These are phyloP conservation scores for Buddleja alternifolia DNA, from an alignment of 257 asterid genomes.

Conservation along the genomic window DNA sequence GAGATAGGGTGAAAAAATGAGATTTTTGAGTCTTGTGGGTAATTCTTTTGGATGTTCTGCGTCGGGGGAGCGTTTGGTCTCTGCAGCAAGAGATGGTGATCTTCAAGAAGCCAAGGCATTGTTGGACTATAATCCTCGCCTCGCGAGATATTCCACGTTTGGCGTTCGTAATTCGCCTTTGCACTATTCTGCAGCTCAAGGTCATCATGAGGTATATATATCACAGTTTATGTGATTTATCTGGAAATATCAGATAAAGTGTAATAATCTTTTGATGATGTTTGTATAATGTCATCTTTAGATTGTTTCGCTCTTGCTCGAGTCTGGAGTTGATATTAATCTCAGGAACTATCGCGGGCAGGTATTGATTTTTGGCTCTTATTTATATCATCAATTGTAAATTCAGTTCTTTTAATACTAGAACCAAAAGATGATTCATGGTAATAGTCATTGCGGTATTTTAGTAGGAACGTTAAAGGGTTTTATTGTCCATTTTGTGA, in stretches of 20 bases:
- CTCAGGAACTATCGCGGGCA: conserved; percentile 89
- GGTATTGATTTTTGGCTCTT: conserved; percentile 42
- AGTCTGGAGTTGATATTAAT: conserved; percentile 84
- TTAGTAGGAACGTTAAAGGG: not conserved
- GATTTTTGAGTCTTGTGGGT: conserved; percentile 76
- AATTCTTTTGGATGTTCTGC: conserved; percentile 96
- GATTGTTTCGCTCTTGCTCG: conserved; percentile 82
- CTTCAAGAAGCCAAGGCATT: conserved; percentile 93
- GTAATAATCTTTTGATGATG: conserved; percentile 11
- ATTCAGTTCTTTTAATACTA: not conserved
- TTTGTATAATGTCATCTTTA: conserved; percentile 34
- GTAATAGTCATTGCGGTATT: not conserved
- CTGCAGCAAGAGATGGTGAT: conserved; percentile 97
- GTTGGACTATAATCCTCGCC: conserved; percentile 84
- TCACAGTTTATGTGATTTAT: not conserved
- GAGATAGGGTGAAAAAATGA: conserved; percentile 45
- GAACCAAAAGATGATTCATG: conserved; percentile 5
- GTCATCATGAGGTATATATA: conserved; percentile 83
- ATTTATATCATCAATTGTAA: not conserved
- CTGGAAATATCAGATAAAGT: too few species aligned
- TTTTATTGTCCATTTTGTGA: conserved; percentile 29
- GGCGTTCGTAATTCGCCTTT: conserved; percentile 92
- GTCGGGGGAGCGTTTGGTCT: conserved; percentile 83
- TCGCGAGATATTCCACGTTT: conserved; percentile 79
- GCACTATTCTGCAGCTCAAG: conserved; percentile 92